Evolutionary conservation across 2,329 filamentous ascomycete genomes (phyloP), one percentile per base, ranked within the genome.

Genomic region (Cadophora sp.): DNA sequence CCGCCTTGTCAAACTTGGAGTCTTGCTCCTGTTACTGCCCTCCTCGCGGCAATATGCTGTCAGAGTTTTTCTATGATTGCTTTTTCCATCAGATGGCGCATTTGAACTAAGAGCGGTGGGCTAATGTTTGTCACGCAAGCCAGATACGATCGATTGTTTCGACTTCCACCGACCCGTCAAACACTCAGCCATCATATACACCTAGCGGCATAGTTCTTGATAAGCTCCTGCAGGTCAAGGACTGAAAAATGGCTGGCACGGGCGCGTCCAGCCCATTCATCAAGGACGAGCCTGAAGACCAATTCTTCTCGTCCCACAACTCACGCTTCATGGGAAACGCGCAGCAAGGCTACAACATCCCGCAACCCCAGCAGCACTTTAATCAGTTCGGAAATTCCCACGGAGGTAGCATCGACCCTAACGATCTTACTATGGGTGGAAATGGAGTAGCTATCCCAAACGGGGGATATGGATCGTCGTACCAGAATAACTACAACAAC

Each of bases 371-470:
- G 65, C 84, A 85, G 71, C 76, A 78, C 39, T 81, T 80, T 67
- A 73, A 74, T 61, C 76, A 77, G 59, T 78, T 77, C 45, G 71
- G 73, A 45, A 59, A 50, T 47, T 73, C 73, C 33, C 73, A 81
- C 67, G 81, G 84, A 70, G 85, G 79, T 61, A 86, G 86, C 75
- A 90, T 97, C 76, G 92, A 97, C 76, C 95, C 95, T 13, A 95
- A 92, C 69, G 93, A 96, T 70, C 85, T 97, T 67, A 88, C 88
- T 73, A 92, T 95, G 88, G 84, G 84, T 71, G 83, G 83, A 67
- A 90, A 85, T 76, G 80, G 82, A 70, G 79, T 84, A 71, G 79
- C 82, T 65, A 81, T 78, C 24, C 74, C 76, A 30, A 83, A 84
- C 71, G 82, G 80, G 69, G 77, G 73, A 65, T 81, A 78, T 69